Base-by-base conservation (phyloP, 202 grass and related monocot species). In the Tripidium arundinaceum region DNA sequence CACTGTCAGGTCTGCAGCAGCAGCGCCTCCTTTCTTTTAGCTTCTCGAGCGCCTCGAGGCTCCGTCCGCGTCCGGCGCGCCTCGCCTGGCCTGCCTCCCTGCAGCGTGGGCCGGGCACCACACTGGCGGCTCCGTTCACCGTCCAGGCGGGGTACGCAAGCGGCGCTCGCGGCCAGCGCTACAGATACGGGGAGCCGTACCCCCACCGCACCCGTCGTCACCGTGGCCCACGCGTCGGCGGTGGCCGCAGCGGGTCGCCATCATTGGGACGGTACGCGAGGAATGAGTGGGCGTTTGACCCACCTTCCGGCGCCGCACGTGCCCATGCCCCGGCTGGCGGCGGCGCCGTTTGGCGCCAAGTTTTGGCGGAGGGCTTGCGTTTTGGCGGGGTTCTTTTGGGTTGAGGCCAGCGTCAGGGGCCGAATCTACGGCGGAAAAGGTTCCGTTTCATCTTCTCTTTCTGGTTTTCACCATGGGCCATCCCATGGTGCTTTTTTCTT, bases 261-360 rank as follows among this genome's bases (percentile, higher is more conserved):
- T 27, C 0, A 9, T 54, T 8, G 19, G 14, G 18, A 27, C 1
- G 33, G 83, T 72, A 47, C 18, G 21, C 2, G 74, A 55, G 65
- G 47, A 62, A 72, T 71, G 34, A 57, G 68, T 34, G 83, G 43
- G 1, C 9, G 68, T 80, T 86, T 86, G 77, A 81, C 84, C 15
- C 11, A 34, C 59, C 42, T 6, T 19, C 68, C 55, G 75, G 46
- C 76, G 22, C 29, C 75, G 59, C 75, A 78, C 68, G 76, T 65
- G 75, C 19, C 68, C 43, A 1, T 27, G 65, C 5, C 37, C 22
- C 11, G 38, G 65, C 36, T 22, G 57, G 6, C 2, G 68, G 76
- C 61, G 47, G 70, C 61, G 76, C 43, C 46, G 24, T 86, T 86
- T 86, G 84, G 84, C 84, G 84, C 78, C 49, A 86, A 76, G 11